Base-by-base conservation (phyloP, 2,329 filamentous ascomycete species). In the Monosporascus ibericus region DNA sequence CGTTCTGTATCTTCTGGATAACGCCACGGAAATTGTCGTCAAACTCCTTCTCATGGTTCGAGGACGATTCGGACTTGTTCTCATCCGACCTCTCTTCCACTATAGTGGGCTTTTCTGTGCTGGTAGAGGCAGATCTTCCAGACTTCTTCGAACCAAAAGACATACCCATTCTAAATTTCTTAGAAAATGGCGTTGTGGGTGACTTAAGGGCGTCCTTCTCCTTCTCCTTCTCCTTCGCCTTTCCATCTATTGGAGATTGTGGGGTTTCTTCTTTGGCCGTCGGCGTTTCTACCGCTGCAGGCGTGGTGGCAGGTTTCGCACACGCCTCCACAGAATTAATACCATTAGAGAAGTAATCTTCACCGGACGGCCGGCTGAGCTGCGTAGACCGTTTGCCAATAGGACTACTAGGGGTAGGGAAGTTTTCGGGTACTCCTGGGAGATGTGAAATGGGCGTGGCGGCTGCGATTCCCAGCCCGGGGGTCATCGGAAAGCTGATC, bases 141-240 rank as follows among this genome's bases (percentile, higher is more conserved):
- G 92, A 77, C 70, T 95, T 96, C 75, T 95, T 96, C 63, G 86
- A 87, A 60, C 86, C 85, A 63, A 92, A 91, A 1, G 86, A 84
- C 65, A 67, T 67, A 14, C 63, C 64, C 59, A 68, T 68, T 44
- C 63, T 60, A 34, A 68, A 68, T 52, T 67, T 68, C 56, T 67
- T 67, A 48, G 64, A 57, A 50, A 68, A 67, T 6, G 90, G 75
- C 2, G 80, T 85, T 51, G 76, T 73, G 5, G 74, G 73, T 2
- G 76, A 72, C 60, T 88, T 88, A 14, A 75, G 72, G 51, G 77
- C 85, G 0, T 76, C 72, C 52, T 74, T 76, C 5, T 74, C 70
- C 52, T 74, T 76, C 5, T 74, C 70, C 52, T 75, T 76, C 5
- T 74, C 70, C 52, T 75, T 76, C 1, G 73, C 74, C 59, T 82